Base-by-base conservation (phyloP, 352 stramenopile species). In the Phytophthora colocasiae region DNA sequence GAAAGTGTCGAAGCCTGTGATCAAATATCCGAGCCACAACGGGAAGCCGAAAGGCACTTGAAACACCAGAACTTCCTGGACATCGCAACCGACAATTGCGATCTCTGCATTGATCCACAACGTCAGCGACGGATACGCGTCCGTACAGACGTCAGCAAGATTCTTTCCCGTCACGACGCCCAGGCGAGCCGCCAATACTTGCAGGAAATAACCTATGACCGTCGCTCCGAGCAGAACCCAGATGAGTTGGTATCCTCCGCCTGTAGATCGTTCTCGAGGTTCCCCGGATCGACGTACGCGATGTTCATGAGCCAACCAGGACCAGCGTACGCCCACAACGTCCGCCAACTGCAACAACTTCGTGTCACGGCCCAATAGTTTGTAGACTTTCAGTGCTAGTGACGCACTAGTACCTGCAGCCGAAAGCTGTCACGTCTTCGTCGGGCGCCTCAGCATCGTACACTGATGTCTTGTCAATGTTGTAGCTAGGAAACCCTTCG, bases 21-120 rank as follows among this genome's bases (percentile, higher is more conserved):
- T 89, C 50, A 98, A 58, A 56, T 92, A 98, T 52, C 92, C 93
- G 19, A 93, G 40, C 88, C 91, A 97, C 2, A 98, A 76, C 14
- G 87, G 90, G 45, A 97, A 90, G 10, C 83, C 79, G 54, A 97
- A 97, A 4, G 98, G 74, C 29, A 98, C 84, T 45, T 97, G 73
- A 49, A 98, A 90, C 7, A 91, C 90, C 46, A 9, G 87, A 97
- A 98, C 86, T 67, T 98, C 93, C 55, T 98, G 93, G 34, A 98
- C 89, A 63, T 98, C 93, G 43, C 87, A 90, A 32, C 75, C 91
- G 6, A 98, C 89, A 50, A 98, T 97, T 17, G 92, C 93, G 40
- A 98, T 87, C 74, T 98, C 92, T 17, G 90, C 96, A 85, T 98
- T 97, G 65, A 97, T 38, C 88, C 90, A 98, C 19, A 98, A 72